phyloP scores from a whole-genome alignment of 1,139 yeast species.

The Sporopachydermia cereana region DNA sequence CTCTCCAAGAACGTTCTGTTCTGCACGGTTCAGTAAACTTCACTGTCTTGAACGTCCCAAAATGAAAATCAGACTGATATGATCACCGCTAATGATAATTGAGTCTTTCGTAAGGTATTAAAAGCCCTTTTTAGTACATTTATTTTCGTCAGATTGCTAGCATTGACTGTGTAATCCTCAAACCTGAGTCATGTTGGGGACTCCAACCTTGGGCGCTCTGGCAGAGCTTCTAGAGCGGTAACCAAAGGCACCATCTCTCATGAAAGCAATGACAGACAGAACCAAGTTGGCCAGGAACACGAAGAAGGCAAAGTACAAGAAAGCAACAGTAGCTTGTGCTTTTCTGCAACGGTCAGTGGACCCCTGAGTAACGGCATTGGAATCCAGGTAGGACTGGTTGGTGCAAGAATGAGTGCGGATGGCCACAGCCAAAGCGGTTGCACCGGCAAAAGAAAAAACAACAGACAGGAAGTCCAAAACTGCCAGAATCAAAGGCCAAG shows the following conservation, averaged over 20 bases:
- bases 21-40: too few species aligned
- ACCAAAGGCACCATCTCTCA: constrained; percentile 70
- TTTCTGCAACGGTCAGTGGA: constrained; percentile 78
- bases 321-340: constrained; percentile 86
- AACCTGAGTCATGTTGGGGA: constrained; percentile 83
- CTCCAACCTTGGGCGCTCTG: constrained; percentile 61
- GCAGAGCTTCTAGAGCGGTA: constrained; percentile 32
- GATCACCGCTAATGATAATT: too few species aligned
- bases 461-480: constrained; percentile 74
- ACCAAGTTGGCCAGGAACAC: constrained; percentile 58
- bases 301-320: constrained; percentile 79
- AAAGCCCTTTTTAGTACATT: too few species aligned
- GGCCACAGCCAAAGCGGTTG: constrained; percentile 86
- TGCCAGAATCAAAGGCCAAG: constrained; percentile 75
- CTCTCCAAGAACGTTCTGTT: too few species aligned
- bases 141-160: too few species aligned
- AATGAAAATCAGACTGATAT: too few species aligned
- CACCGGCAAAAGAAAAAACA: constrained; percentile 90
- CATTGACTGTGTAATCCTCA: constrained; percentile 20
- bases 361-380: constrained; percentile 66
- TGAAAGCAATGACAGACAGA: constrained; percentile 45
- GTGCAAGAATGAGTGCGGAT: constrained; percentile 77
- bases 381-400: constrained; percentile 49
- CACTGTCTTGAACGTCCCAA: too few species aligned
- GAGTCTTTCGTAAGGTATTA: too few species aligned